phyloP scores from a whole-genome alignment of 2,329 filamentous ascomycete genomes.

The Lojkania enalia region DNA sequence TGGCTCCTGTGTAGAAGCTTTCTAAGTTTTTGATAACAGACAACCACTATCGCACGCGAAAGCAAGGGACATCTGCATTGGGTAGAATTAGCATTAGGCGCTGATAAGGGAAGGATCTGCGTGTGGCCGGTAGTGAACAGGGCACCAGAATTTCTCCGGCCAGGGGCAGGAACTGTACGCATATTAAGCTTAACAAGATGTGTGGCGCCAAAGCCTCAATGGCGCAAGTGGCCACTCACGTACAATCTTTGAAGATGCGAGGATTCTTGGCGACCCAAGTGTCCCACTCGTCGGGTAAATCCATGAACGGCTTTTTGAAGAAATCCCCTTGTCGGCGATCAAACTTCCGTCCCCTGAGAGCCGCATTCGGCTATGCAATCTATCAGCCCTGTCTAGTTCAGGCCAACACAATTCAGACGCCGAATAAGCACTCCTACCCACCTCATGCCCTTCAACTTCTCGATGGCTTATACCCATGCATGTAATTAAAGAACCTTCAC shows the following conservation, averaged over 20 bases:
- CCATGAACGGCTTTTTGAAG: slow-evolving; percentile 10
- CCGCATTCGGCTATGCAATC: slow-evolving; percentile 18
- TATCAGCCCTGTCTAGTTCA: slow-evolving; percentile 14
- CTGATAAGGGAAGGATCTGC: slow-evolving; percentile 16
- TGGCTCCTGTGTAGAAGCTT: not conserved
- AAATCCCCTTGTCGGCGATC: slow-evolving; percentile 11
- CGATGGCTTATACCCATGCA: not conserved
- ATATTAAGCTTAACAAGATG: slow-evolving; percentile 21
- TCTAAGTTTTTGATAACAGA: slow-evolving; percentile 1
- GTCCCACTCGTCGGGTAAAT: slow-evolving; percentile 14
- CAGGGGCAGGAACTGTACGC: slow-evolving; percentile 13
- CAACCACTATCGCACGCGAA: slow-evolving; percentile 8
- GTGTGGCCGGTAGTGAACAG: slow-evolving; percentile 3
- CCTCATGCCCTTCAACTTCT: not conserved
- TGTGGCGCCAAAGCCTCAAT: slow-evolving; percentile 16
- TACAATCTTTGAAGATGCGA: not conserved
- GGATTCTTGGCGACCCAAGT: slow-evolving; percentile 5
- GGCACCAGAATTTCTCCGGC: slow-evolving; percentile 16
- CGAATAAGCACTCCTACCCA: slow-evolving; percentile 5
- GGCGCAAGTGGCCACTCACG: slow-evolving; percentile 4
- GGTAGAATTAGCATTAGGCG: slow-evolving; percentile 6
- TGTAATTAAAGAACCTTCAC: slow-evolving; percentile 9
- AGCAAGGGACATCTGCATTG: slow-evolving; percentile 6
- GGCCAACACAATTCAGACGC: slow-evolving; percentile 15
- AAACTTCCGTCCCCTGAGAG: slow-evolving; percentile 13